Conservation (phyloP, 768 basidiomycete species). For the Coprinopsis sp. region DNA sequence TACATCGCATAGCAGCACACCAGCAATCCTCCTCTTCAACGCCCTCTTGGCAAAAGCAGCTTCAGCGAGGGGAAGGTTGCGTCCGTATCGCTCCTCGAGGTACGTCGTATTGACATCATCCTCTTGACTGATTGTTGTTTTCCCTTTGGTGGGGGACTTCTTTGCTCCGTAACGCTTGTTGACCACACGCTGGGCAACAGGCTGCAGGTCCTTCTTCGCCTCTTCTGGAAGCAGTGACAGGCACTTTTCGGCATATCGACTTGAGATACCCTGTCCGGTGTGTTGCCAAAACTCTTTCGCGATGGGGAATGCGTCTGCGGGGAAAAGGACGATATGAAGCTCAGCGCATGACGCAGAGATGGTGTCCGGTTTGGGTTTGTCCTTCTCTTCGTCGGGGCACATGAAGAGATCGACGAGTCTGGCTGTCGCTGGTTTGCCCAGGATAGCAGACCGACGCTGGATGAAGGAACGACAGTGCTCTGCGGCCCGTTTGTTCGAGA, state of each 20-base stretch:
- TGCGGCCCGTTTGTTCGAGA: conserved; percentile 68
- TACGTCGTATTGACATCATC: conserved; percentile 48
- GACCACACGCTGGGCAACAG: conserved; percentile 27
- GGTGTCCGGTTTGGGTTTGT: conserved; percentile 21
- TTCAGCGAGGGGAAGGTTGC: conserved; percentile 73
- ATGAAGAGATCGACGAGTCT: conserved; percentile 70
- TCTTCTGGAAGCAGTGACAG: conserved; percentile 62
- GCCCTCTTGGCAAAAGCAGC: conserved; percentile 82
- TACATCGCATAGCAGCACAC: conserved; percentile 68
- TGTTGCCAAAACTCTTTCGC: conserved; percentile 98
- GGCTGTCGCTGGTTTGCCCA: conserved; percentile 41
- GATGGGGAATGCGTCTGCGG: conserved; percentile 48
- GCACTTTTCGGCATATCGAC: conserved; percentile 80
- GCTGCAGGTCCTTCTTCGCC: conserved; percentile 14
- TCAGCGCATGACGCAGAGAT: conserved; percentile 39
- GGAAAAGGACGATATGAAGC: conserved; percentile 82
- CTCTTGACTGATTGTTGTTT: conserved; percentile 56
- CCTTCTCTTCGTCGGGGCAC: conserved; percentile 49
- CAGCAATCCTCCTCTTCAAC: conserved; percentile 84
- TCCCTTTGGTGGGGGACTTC: conserved; percentile 6
- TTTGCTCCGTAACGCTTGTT: conserved; percentile 56
- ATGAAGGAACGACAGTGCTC: conserved; percentile 75
- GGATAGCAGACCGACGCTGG: conserved; percentile 39
- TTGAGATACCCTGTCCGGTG: conserved; percentile 84
- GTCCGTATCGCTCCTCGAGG: conserved; percentile 92